Base-by-base conservation (phyloP, 2,329 filamentous ascomycete species). In the Colletotrichum godetiae region DNA sequence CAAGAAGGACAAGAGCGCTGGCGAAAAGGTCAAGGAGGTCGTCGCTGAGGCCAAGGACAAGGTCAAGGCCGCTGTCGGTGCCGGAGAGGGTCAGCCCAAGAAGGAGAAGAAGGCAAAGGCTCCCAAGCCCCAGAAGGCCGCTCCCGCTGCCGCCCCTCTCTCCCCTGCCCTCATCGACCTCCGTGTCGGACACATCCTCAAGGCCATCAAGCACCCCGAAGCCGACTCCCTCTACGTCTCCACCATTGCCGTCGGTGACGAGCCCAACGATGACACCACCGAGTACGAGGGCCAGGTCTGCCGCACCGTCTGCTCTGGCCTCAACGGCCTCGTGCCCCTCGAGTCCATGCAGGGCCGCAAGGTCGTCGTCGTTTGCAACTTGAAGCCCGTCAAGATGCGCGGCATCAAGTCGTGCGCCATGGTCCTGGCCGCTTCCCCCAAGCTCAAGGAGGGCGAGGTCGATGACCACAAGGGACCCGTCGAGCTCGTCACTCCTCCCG, bases 351-450 rank as follows among this genome's bases (percentile, higher is more conserved):
- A 99, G 84, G 92, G 92, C 80, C 94, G 97, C 82, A 97, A 97
- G 86, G 94, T 99, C 74, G 90, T 99, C 37, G 94, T 97, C 1
- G 96, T 99, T 27, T 97, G 95, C 88, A 99, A 99, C 85, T 90
- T 99, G 78, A 99, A 99, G 89, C 97, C 97, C 63, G 97, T 98
- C 83, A 99, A 97, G 84, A 99, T 99, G 97, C 94, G 97, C 76
- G 97, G 97, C 77, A 88, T 91, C 86, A 91, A 91, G 86, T 91
- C 89, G 3, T 89, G 86, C 77, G 89, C 95, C 80, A 98, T 99
- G 97, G 97, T 99, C 19, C 90, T 99, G 52, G 97, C 97, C 11
- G 97, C 97, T 2, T 98, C 95, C 22, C 97, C 96, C n/a, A 88
- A 89, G 73, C 83, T 94, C 60, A 92, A 92, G 80, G 94, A 96